These are phyloP conservation scores for Coleophoma cylindrospora DNA, from an alignment of 2,329 filamentous ascomycete genomes.

Conservation along the genomic window DNA sequence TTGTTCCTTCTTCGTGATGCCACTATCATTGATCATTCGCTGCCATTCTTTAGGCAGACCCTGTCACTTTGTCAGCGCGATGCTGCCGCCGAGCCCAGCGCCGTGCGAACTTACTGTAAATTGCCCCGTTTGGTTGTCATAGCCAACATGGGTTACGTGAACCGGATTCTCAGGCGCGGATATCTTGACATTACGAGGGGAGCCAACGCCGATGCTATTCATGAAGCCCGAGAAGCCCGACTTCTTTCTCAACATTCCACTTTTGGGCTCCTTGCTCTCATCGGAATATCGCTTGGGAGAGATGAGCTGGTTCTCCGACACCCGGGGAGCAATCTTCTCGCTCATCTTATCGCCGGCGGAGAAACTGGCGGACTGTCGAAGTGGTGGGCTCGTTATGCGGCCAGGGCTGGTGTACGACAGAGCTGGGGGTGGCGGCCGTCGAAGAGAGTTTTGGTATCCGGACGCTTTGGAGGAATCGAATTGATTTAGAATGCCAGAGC, in stretches of 20 bases:
- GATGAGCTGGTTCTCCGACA: slow-evolving; percentile 39
- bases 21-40: slow-evolving; percentile 87
- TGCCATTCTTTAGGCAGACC: slow-evolving; percentile 98
- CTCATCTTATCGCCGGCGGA: slow-evolving; percentile 48
- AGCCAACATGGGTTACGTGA: slow-evolving; percentile 96
- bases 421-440: slow-evolving; percentile 36
- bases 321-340: slow-evolving; percentile 34
- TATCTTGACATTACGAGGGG: slow-evolving; percentile 86
- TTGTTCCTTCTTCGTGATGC: slow-evolving; percentile 93
- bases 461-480: slow-evolving; percentile 41
- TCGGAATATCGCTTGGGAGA: slow-evolving; percentile 74
- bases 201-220: slow-evolving; percentile 73
- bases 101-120: slow-evolving; percentile 63
- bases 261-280: slow-evolving; percentile 62
- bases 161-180: slow-evolving; percentile 98
- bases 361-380: slow-evolving; percentile 65
- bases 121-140: slow-evolving; percentile 92
- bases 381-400: slow-evolving; percentile 46
- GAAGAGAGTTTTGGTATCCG: slow-evolving; percentile 27
- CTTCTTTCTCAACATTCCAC: slow-evolving; percentile 69
- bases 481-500: slow-evolving; percentile 54
- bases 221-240: slow-evolving; percentile 85
- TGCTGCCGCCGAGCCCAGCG: background rate
- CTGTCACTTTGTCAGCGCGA: slow-evolving; percentile 35
- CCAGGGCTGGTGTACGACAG: slow-evolving; percentile 49